Evolutionary conservation across 164 flowering plant species (phyloP).

Genomic region (Houttuynia cordata): DNA sequence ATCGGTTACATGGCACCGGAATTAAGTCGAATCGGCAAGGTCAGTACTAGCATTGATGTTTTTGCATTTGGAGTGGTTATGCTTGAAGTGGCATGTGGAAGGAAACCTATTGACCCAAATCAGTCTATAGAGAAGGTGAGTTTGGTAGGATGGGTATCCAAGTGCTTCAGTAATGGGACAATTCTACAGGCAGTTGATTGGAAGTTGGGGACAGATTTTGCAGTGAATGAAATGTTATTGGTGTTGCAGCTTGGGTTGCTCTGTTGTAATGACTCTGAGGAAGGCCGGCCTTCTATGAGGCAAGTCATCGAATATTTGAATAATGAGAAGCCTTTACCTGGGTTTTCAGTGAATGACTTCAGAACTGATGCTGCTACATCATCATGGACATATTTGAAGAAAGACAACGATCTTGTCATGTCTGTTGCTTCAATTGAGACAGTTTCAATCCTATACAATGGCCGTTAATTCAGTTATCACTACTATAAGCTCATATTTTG

Average conservation of each 20-base stretch:
- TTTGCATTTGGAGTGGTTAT: constrained; percentile 9
- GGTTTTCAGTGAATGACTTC: neutral
- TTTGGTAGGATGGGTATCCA: constrained; percentile 5
- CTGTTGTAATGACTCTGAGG: constrained; percentile 1
- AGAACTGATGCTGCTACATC: neutral
- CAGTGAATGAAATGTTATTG: constrained; percentile 6
- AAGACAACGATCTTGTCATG: too few relatives aligned
- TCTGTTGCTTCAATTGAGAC: too few relatives aligned
- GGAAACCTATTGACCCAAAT: constrained; percentile 3
- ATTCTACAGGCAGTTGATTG: constrained; percentile 2
- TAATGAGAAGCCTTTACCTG: neutral
- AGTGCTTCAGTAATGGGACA: constrained; percentile 1
- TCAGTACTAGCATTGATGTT: constrained; percentile 6
- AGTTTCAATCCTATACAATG: too few relatives aligned
- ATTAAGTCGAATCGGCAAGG: neutral
- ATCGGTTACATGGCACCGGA: constrained; percentile 12
- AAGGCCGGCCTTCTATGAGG: constrained; percentile 4
- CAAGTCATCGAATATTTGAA: constrained; percentile 4
- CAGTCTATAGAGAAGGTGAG: neutral
- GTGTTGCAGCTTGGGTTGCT: constrained; percentile 11
- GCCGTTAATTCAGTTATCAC: too few relatives aligned
- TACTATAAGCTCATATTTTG: too few relatives aligned
- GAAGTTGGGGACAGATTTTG: constrained; percentile 1
- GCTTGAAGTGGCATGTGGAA: constrained; percentile 10
- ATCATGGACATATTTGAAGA: too few relatives aligned